These are phyloP conservation scores for Pouteria campechiana DNA, from an alignment of 179 eudicot genomes.

Conservation along the genomic window DNA sequence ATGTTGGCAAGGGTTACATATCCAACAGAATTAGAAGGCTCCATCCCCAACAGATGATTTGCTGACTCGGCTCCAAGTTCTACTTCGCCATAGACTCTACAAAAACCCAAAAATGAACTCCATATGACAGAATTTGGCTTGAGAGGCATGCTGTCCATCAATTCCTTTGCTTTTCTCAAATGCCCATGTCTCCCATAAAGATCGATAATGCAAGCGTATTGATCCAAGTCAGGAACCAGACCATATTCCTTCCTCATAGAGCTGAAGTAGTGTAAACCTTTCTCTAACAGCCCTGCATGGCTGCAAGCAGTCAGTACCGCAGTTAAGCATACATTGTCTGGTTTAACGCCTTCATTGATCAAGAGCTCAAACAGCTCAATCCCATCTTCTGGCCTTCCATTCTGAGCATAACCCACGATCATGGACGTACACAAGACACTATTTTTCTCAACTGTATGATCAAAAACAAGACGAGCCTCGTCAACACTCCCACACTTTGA, in stretches of 20 bases:
- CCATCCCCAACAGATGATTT: constrained; percentile 13
- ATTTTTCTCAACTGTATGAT: constrained; percentile 44
- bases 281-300: constrained; percentile 31
- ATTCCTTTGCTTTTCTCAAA: constrained; percentile 15
- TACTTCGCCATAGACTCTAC: constrained; percentile 27
- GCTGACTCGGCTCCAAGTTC: constrained; percentile 24
- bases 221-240: constrained; percentile 29
- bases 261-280: constrained; percentile 23
- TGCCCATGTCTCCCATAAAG: constrained; percentile 32
- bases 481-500: constrained; percentile 73
- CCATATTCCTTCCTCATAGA: constrained; percentile 22
- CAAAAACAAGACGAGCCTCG: constrained; percentile 57
- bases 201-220: constrained; percentile 34
- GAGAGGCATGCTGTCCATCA: constrained; percentile 31
- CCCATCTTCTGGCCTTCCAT: constrained; percentile 28
- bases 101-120: constrained; percentile 34
- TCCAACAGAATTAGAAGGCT: constrained; percentile 25
- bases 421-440: constrained; percentile 89
- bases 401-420: constrained; percentile 83
- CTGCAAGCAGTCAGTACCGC: constrained; percentile 33
- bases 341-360: constrained; percentile 12
- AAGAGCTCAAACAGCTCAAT: constrained; percentile 23
- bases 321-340: constrained; percentile 35
- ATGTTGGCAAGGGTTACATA: constrained; percentile 19
- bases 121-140: constrained; percentile 25